A percentile compares a stretch with the other conserved stretches of the same genome.
These are phyloP conservation scores for Cytidiella melzeri DNA, from an alignment of 768 basidiomycete genomes.

Conservation along the genomic window DNA sequence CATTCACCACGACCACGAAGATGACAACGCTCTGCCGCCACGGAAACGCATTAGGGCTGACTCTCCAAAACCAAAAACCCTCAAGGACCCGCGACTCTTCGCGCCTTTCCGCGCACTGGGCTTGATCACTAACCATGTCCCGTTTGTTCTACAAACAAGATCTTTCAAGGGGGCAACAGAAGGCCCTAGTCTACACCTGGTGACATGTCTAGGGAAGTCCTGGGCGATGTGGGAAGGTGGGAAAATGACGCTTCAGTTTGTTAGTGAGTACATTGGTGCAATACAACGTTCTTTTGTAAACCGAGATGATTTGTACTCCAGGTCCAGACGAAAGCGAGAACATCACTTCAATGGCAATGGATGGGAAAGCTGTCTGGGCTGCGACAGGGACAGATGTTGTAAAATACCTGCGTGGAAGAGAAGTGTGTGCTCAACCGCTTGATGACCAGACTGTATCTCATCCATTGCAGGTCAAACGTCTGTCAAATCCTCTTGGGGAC, in stretches of 20 bases:
- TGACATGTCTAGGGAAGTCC: constrained; percentile 82
- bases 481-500: constrained; percentile 60
- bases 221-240: constrained; percentile 98
- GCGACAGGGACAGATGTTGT: constrained; percentile 61
- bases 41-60: constrained; percentile 10
- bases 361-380: constrained; percentile 83
- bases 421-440: constrained; percentile 39
- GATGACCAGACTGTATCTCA: neutral
- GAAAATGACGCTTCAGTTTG: constrained; percentile 88
- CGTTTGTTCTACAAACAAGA: constrained; percentile 82
- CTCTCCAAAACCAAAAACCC: neutral
- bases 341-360: constrained; percentile 74
- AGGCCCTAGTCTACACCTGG: constrained; percentile 74
- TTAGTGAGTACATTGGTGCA: constrained; percentile 54
- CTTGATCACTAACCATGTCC: constrained; percentile 84
- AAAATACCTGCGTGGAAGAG: constrained; percentile 85
- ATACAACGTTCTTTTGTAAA: neutral
- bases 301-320: constrained; percentile 24
- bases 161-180: constrained; percentile 80
- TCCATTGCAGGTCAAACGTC: constrained; percentile 38
- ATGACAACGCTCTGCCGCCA: constrained; percentile 8
- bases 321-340: constrained; percentile 76
- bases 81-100: constrained; percentile 47
- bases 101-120: constrained; percentile 96
- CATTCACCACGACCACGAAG: constrained; percentile 2